Base-by-base conservation (phyloP, 805 yeast genomes). In the Wickerhamomyces ciferrii region DNA sequence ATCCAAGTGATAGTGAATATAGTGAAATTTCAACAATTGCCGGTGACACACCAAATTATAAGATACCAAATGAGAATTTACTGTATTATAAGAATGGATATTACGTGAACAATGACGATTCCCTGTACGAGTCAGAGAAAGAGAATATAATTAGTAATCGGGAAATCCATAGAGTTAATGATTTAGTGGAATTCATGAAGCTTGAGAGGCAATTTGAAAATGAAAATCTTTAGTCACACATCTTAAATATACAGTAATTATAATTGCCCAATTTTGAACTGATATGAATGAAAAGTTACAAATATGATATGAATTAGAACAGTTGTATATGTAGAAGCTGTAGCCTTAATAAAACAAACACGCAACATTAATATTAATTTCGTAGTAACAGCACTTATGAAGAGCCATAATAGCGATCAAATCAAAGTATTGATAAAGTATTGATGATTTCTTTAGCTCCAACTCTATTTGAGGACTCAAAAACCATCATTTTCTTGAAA, bases 401-500 rank as follows among this genome's bases (percentile, higher is more conserved):
- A n/a, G n/a, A n/a, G n/a, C n/a, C n/a, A n/a, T n/a, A n/a, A n/a
- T n/a, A n/a, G n/a, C n/a, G n/a, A n/a, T 29, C 50, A 47, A 14
- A 4, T 27, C 14, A 27, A 13, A 9, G 13, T 10, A 4, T 42
- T 11, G n/a, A 48, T 18, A 10, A 13, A 9, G 13, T 10, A 4
- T 42, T 11, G n/a, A 48, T 18, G 8, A 59, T 56, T 24, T 63
- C 57, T 3, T 35, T 32, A 1, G 75, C 69, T 10, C 65, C 49
- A 1, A 66, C 17, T 47, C 78, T 49, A 0, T 55, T 29, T 0
- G 58, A 40, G 3, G 70, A 66, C 48, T 72, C 67, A 47, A 69
- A 76, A 8, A 63, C 60, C 67, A 74, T 74, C 71, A 78, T 72
- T 15, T 59, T 53, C n/a, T 56, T 45, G 51, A 76, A 76, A 1